Evolutionary conservation across 768 basidiomycete species (phyloP).

Genomic region (Suillus clintonianus): DNA sequence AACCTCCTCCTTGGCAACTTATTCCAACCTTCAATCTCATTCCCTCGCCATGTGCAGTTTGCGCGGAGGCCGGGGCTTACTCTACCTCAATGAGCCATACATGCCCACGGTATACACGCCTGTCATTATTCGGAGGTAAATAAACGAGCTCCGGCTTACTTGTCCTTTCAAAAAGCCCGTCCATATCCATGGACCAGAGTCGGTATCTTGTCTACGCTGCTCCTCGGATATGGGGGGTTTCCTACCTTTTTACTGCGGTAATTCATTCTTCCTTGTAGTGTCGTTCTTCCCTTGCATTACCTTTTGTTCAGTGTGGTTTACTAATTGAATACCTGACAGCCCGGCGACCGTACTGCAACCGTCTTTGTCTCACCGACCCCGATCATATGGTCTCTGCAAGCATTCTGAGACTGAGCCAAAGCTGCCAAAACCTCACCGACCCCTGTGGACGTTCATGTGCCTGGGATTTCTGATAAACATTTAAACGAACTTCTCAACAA

Average conservation of each 20-base stretch:
- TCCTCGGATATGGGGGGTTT: background rate
- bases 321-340: background rate
- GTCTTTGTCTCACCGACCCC: background rate
- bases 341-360: background rate
- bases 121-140: background rate
- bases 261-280: background rate
- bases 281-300: background rate
- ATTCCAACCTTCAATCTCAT: background rate
- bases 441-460: background rate
- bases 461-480: background rate
- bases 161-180: background rate
- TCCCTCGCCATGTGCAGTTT: background rate
- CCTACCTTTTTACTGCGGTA: background rate
- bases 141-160: background rate
- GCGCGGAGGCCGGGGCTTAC: background rate
- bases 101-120: background rate
- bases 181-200: background rate
- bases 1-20: background rate
- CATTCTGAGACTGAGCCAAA: background rate
- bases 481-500: background rate
- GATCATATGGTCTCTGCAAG: background rate
- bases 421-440: background rate
- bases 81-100: background rate
- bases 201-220: background rate
- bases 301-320: background rate